Conservation (phyloP, 1,284 basidiomycete genomes). For the Gomphus sp. region DNA sequence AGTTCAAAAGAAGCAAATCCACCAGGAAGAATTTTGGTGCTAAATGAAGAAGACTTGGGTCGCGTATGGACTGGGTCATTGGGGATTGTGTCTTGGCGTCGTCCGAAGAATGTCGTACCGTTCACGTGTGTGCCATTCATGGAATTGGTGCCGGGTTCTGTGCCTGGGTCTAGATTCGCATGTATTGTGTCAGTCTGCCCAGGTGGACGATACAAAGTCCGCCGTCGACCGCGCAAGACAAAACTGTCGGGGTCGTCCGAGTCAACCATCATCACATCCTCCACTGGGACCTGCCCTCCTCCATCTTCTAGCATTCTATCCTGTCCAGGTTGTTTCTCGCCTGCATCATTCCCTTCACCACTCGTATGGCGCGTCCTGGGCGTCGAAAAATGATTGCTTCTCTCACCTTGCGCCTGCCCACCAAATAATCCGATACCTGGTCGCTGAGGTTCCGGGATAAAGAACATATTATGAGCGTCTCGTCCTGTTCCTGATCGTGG, state of each 20-base stretch:
- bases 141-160: not conserved
- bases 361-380: not conserved
- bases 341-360: not conserved
- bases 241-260: conserved; percentile 10
- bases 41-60: not conserved
- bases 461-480: not conserved
- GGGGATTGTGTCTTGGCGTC: not conserved
- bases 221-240: conserved; percentile 1
- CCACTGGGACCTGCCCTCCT: not conserved
- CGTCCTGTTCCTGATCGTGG: not conserved
- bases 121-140: not conserved
- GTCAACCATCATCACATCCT: conserved; percentile 4
- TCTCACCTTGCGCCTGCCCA: not conserved
- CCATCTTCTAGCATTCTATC: not conserved
- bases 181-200: not conserved
- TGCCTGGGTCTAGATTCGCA: not conserved
- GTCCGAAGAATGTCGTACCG: not conserved
- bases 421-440: not conserved
- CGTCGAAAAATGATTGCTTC: not conserved
- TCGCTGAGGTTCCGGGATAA: not conserved
- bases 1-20: not conserved
- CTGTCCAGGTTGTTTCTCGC: not conserved
- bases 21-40: not conserved
- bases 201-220: not conserved
- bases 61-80: no score